These are phyloP conservation scores for Thelonectria blattea DNA, from an alignment of 2,329 filamentous ascomycete species.

Conservation along the genomic window DNA sequence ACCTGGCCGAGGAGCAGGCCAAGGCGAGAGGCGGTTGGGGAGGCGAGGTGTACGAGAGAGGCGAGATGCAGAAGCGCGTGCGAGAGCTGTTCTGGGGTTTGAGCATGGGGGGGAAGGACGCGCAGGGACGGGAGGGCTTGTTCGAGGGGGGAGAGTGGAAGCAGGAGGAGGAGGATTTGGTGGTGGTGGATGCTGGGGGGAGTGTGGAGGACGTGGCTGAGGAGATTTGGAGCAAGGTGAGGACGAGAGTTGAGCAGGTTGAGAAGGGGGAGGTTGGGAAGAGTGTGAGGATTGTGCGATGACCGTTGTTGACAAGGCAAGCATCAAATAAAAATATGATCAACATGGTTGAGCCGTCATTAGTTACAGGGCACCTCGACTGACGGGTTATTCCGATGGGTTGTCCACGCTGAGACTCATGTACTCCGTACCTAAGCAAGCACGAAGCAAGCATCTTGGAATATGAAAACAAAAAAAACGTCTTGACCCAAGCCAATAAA, in stretches of 20 bases:
- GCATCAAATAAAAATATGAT: background rate
- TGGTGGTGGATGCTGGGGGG: slow-evolving; percentile 60
- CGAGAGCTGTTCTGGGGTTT: slow-evolving; percentile 72
- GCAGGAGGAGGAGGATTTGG: slow-evolving; percentile 60
- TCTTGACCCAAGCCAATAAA: too few relatives aligned
- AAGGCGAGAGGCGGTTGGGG: slow-evolving; percentile 84
- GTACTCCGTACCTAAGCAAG: too few relatives aligned
- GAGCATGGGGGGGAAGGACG: slow-evolving; percentile 52
- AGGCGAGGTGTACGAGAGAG: slow-evolving; percentile 85
- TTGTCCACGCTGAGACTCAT: too few relatives aligned
- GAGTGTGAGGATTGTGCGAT: slow-evolving; percentile 47
- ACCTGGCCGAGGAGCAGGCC: slow-evolving; percentile 76
- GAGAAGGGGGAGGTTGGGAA: slow-evolving; percentile 56
- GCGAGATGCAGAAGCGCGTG: slow-evolving; percentile 81
- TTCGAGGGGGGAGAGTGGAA: slow-evolving; percentile 42
- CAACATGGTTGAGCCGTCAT: too few relatives aligned
- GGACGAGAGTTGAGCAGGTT: slow-evolving; percentile 54
- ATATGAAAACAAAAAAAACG: too few relatives aligned
- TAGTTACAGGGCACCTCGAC: too few relatives aligned
- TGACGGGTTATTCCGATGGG: too few relatives aligned
- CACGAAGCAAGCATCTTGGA: too few relatives aligned
- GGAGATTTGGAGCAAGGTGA: slow-evolving; percentile 60
- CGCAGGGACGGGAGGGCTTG: slow-evolving; percentile 33
- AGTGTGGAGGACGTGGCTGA: slow-evolving; percentile 63
- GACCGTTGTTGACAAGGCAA: background rate